Conservation (phyloP, 345 rosid species). For the Diplotaxis tenuifolia region DNA sequence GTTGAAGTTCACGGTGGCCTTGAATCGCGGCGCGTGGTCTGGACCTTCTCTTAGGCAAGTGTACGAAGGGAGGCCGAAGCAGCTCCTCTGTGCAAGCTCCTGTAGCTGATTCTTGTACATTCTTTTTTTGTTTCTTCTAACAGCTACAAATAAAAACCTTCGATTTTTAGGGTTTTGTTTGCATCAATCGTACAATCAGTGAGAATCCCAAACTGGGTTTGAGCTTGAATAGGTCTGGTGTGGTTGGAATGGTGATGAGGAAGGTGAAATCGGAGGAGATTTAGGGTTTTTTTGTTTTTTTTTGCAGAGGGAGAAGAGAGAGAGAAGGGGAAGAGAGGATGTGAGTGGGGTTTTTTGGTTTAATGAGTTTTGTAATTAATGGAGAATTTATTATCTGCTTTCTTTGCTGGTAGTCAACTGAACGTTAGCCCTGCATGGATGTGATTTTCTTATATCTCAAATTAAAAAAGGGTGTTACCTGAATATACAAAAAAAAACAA, state of each 20-base stretch:
- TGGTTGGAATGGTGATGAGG: constrained; percentile 20
- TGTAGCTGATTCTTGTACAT: constrained; percentile 99
- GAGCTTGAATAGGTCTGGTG: constrained; percentile 24
- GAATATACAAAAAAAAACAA: neutral
- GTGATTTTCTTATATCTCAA: constrained; percentile 28
- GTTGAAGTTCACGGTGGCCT: constrained; percentile 93
- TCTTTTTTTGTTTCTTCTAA: too few species aligned
- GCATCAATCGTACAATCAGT: neutral
- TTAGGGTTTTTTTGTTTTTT: constrained; percentile 40
- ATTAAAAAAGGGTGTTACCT: neutral
- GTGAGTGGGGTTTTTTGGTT: constrained; percentile 27
- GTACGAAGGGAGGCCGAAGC: constrained; percentile 91
- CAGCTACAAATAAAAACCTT: too few species aligned
- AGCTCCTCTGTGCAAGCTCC: constrained; percentile 99
- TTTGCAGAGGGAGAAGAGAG: constrained; percentile 23
- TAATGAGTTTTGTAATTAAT: constrained; percentile 29
- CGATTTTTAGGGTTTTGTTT: neutral
- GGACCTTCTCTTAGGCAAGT: constrained; percentile 97
- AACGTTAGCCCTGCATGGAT: constrained; percentile 76
- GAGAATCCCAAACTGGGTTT: constrained; percentile 18
- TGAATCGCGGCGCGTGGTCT: constrained; percentile 98
- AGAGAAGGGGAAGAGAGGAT: constrained; percentile 6
- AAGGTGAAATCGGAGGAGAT: constrained; percentile 33
- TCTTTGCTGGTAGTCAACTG: constrained; percentile 54
- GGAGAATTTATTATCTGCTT: constrained; percentile 41